Evolutionary conservation across 2,329 filamentous ascomycete species (phyloP), one percentile per base, ranked within the genome.

Genomic region (Trichothecium roseum): DNA sequence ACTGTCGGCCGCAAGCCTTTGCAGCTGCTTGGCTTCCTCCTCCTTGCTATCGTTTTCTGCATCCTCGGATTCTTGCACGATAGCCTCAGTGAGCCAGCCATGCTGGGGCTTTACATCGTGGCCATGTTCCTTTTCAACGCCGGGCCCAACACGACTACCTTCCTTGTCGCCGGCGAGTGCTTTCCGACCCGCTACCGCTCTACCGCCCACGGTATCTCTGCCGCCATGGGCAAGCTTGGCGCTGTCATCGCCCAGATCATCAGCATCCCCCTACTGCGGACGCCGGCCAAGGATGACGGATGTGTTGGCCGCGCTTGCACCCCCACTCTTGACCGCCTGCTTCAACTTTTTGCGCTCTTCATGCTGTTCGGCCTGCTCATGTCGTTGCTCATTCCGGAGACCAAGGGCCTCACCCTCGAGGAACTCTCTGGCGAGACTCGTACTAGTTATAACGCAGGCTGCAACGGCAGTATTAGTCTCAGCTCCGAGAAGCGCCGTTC

Each of bases 281-380:
- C n/a, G n/a, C 68, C 69, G 22, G 80, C 76, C 18, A 62, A 69
- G 0, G 56, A 63, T 0, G 58, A 62, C 7, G 54, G 62, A 13
- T 72, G 70, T 40, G 59, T 63, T 15, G 69, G 69, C 0, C 64
- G 56, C 2, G 49, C 48, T 7, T 73, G 69, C 44, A 61, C 63
- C 2, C 66, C 69, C 0, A 82, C 79, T 71, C 67, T 88, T 36
- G 71, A 83, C 53, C 76, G 81, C 38, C 71, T 88, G 27, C 78
- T 89, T 63, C 69, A 85, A 53, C 81, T 87, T 27, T 87, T 84
- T 55, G 81, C 81, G 0, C 64, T 85, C 8, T 87, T 89, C 64
- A 88, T 87, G 84, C 65, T 88, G 5, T 69, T 72, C 35, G 84
- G 84, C 26, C 71, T 74, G 32, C 57, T 84, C 32, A 74, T 75